phyloP scores from a whole-genome alignment of 345 rosid genomes.

The Gossypium stocksii region DNA sequence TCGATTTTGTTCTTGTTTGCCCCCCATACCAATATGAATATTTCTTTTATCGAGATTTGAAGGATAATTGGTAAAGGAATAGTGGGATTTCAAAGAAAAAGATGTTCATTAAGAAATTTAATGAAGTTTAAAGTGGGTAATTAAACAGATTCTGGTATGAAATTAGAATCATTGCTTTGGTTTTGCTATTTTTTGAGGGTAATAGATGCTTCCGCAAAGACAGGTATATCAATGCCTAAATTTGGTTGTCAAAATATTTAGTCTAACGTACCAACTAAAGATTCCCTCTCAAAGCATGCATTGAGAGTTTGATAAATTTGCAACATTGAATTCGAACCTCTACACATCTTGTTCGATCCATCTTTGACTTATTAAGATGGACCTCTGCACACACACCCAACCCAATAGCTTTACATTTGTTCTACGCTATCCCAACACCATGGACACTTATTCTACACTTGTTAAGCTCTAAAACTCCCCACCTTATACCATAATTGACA shows the following conservation, averaged over 20 bases:
- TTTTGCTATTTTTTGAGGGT: too few species aligned
- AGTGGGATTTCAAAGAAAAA: background rate
- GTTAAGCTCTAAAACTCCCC: too few species aligned
- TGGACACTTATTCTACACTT: too few species aligned
- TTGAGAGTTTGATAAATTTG: background rate
- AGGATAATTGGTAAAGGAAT: background rate
- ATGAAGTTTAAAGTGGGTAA: background rate
- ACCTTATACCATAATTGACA: too few species aligned
- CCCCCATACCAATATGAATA: too few species aligned
- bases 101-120: background rate
- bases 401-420: too few species aligned
- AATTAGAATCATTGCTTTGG: background rate
- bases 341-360: too few species aligned
- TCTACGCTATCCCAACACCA: too few species aligned
- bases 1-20: background rate
- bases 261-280: background rate
- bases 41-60: background rate
- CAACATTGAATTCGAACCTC: too few species aligned
- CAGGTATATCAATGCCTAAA: conserved; percentile 19
- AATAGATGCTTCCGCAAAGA: conserved; percentile 8
- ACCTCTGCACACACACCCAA: too few species aligned
- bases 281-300: background rate
- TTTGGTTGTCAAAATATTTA: background rate
- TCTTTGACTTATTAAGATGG: too few species aligned
- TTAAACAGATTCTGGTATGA: background rate